Evolutionary conservation across 2,329 filamentous ascomycete genomes (phyloP).

Genomic region (Penicillium concentricum): DNA sequence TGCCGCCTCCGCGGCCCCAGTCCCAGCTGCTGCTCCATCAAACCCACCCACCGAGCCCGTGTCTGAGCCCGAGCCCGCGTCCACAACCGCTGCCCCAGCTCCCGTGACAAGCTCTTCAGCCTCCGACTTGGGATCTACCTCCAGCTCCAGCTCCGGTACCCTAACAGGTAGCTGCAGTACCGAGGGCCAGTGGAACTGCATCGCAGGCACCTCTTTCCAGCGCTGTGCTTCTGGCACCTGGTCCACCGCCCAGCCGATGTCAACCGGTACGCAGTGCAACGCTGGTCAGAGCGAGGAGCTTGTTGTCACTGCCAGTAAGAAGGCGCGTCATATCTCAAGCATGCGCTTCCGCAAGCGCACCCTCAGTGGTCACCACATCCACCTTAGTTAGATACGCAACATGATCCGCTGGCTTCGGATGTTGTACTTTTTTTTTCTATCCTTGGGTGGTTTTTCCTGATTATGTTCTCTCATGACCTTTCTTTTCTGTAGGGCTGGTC

Average conservation of each 20-base stretch:
- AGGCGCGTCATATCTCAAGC: slow-evolving; percentile 26
- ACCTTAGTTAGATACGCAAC: slow-evolving; percentile 23
- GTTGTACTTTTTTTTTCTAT: not conserved
- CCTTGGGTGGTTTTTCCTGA: not conserved
- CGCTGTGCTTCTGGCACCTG: slow-evolving; percentile 61
- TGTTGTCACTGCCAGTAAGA: slow-evolving; percentile 22
- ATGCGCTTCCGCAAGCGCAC: slow-evolving; percentile 32
- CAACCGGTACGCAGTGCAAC: slow-evolving; percentile 55
- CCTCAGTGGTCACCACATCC: slow-evolving; percentile 18
- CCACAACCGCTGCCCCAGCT: slow-evolving; percentile 1
- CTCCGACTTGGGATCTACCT: not conserved
- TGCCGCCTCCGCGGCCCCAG: not conserved
- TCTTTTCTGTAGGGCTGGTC: slow-evolving; percentile 6
- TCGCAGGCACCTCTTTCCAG: slow-evolving; percentile 58
- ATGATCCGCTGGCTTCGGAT: slow-evolving; percentile 21
- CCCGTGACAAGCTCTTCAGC: not conserved
- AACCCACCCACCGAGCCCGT: not conserved
- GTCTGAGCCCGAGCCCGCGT: not conserved
- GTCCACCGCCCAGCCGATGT: slow-evolving; percentile 52
- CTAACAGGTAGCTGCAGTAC: slow-evolving; percentile 49
- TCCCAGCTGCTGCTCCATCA: slow-evolving; percentile 5
- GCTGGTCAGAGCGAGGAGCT: slow-evolving; percentile 35
- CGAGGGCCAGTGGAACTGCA: slow-evolving; percentile 61
- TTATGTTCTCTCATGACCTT: not conserved
- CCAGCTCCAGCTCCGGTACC: slow-evolving; percentile 30